Conservation (phyloP, 768 basidiomycete genomes). For the Serendipita sp. region DNA sequence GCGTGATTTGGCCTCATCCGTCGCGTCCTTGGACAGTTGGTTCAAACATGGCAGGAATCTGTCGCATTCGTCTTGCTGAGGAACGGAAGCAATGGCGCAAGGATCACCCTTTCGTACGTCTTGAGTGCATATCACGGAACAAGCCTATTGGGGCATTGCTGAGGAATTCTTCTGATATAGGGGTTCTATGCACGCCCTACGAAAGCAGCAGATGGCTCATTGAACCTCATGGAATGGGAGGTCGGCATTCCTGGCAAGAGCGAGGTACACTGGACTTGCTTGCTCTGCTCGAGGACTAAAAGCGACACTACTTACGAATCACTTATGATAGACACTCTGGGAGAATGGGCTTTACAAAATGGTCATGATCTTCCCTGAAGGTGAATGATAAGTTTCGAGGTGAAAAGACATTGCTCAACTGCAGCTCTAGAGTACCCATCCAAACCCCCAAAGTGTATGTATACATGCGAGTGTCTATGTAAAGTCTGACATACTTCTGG, state of each 20-base stretch:
- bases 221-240: conserved; percentile 98
- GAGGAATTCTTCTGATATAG: conserved; percentile 27
- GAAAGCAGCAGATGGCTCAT: conserved; percentile 79
- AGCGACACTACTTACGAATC: conserved; percentile 7
- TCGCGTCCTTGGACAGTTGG: not conserved
- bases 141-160: conserved; percentile 1
- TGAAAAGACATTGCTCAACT: not conserved
- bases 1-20: not conserved
- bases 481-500: conserved; percentile 10
- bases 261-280: conserved; percentile 39
- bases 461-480: not conserved
- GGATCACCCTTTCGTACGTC: conserved; percentile 92
- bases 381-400: conserved; percentile 25
- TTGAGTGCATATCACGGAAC: not conserved
- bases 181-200: conserved; percentile 93
- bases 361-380: conserved; percentile 91
- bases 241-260: conserved; percentile 94
- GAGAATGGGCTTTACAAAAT: conserved; percentile 93
- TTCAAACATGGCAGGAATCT: conserved; percentile 68
- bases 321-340: conserved; percentile 67
- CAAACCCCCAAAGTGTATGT: conserved; percentile 82
- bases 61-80: conserved; percentile 81
- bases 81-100: conserved; percentile 99
- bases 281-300: not conserved
- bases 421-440: conserved; percentile 68